Percentiles rank a stretch among this genome's conserved stretches.
These are phyloP conservation scores for Arthroderma uncinatum DNA, from an alignment of 2,329 filamentous ascomycete species.

Conservation along the genomic window DNA sequence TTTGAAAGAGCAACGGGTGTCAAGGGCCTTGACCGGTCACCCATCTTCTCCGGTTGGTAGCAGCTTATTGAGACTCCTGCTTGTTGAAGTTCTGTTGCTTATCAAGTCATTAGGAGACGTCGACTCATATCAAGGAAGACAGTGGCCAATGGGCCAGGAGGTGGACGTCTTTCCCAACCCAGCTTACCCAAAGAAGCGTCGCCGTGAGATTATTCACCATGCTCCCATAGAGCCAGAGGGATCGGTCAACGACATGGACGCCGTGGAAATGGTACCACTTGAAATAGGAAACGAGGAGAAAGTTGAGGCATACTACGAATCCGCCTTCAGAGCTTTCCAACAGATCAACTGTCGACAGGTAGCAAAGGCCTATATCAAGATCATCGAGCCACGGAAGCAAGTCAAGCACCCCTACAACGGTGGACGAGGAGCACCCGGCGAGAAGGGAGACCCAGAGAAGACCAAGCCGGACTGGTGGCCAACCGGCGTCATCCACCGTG, in stretches of 20 bases:
- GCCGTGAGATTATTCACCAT: not conserved
- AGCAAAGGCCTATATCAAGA: no score
- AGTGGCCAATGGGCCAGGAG: not conserved
- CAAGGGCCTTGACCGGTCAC: not conserved
- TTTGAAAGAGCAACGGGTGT: slow-evolving; percentile 9
- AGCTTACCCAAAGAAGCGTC: not conserved
- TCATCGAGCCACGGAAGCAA: slow-evolving; percentile 40
- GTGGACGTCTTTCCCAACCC: slow-evolving; percentile 2
- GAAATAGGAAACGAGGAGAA: slow-evolving; percentile 31
- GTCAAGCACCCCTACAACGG: slow-evolving; percentile 41
- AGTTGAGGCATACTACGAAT: no score
- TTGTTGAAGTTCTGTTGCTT: not conserved
- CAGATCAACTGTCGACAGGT: no score
- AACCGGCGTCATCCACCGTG: slow-evolving; percentile 37
- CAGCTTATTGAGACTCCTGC: not conserved
- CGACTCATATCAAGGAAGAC: slow-evolving; percentile 1
- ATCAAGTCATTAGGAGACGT: not conserved
- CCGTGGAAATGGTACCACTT: slow-evolving; percentile 14
- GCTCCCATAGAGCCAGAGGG: not conserved
- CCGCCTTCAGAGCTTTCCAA: no score
- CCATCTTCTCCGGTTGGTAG: slow-evolving; percentile 1
- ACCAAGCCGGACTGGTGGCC: no score
- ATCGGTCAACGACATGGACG: not conserved
- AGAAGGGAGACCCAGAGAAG: slow-evolving; percentile 32
- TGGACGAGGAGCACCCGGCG: slow-evolving; percentile 29